Base-by-base conservation (phyloP, 2,329 filamentous ascomycete species). In the Aaosphaeria arxii region DNA sequence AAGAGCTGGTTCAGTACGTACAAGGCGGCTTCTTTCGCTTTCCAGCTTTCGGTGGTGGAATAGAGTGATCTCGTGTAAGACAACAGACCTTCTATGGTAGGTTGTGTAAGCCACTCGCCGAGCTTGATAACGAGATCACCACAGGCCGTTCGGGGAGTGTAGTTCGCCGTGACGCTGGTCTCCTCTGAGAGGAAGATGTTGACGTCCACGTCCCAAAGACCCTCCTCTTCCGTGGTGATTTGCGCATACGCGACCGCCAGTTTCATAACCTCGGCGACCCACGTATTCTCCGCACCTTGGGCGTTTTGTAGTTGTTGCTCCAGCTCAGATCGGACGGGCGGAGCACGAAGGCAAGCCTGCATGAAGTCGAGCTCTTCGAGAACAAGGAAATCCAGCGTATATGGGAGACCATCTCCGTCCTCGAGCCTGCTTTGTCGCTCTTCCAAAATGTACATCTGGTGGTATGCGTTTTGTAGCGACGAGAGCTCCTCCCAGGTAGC, bases 171-270 rank as follows among this genome's bases (percentile, higher is more conserved):
- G 13, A 96, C 88, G 2, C 91, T 92, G 2, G 90, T 92, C 73
- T 97, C 92, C 71, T 99, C 94, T 1, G 91, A 92, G 42, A 99
- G 79, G 71, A 95, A 99, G 2, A 99, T 81, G 49, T 95, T 97
- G 57, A 95, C 88, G 69, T 99, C 94, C 53, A 96, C 90, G 59
- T 96, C 90, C 94, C 94, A 99, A 7, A 99, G 74, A 6, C 89
- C 90, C 72, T 96, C 90, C 64, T 97, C 94, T 69, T 99, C 94
- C 30, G 84, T 85, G 2, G 88, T 91, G 59, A 99, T 95, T 56
- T 92, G 89, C 9, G 91, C 87, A 71, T 95, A 97, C 1, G 85
- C 84, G 17, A 91, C 84, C 7, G 91, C 83, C 55, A 96, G 80
- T 66, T 87, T 88, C 83, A 96, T 88, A 17, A 96, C 84, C 61